Evolutionary conservation across 140 eudicot genomes (phyloP), one percentile per base, ranked within the genome.

Genomic region (Senecio squalidus): DNA sequence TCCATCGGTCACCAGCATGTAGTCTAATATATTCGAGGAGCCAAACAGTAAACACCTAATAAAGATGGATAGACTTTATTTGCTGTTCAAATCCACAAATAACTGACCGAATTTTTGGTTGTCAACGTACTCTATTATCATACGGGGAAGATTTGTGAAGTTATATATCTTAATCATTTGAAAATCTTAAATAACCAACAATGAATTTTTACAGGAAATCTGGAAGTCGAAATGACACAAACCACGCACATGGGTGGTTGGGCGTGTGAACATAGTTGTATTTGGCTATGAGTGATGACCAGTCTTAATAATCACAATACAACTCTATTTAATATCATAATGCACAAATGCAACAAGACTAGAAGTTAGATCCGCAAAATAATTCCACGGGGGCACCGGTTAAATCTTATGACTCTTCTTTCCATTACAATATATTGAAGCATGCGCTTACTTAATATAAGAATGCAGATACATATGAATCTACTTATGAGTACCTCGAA

Each of bases 401-500:
- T 9, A 16, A 18, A 55, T 55, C 28, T 3, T 40, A 59, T 40
- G 38, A 40, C 65, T 59, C 38, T 15, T 17, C 16, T 60, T 60
- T 41, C 41, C 24, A 8, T 40, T 17, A 26, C 25, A 16, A 44
- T 41, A n/a, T 10, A 34, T 7, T 11, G 4, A 13, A 24, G 26
- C 39, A 64, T 49, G 39, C 52, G 16, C 61, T 36, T n/a, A n/a
- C n/a, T n/a, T n/a, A n/a, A n/a, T n/a, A n/a, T n/a, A n/a, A n/a
- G 17, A 34, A 29, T 11, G 24, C 27, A 45, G 17, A 34, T 38
- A 22, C 49, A n/a, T 48, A 48, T 41, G 50, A 48, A 22, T 52
- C 24, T 41, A 27, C 59, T 38, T 23, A 51, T 20, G 61, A 51
- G 71, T 87, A 92, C 98, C 98, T 51, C 96, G 95, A 50, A 85